phyloP scores from a whole-genome alignment of 495 filamentous ascomycete species.

The Neurospora cerealis region DNA sequence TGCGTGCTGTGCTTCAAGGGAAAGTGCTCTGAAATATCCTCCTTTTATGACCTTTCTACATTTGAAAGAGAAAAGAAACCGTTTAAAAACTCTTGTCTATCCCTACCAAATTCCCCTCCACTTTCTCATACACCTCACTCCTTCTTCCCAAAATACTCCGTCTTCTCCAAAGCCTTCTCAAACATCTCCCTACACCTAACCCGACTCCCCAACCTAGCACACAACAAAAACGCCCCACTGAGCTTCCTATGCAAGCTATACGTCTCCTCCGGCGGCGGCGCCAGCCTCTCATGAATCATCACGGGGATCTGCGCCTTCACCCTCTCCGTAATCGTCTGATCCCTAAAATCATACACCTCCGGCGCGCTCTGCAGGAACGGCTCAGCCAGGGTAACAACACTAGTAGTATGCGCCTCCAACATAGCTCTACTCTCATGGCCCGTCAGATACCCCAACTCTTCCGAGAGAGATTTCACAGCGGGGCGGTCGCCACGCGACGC shows the following conservation, averaged over 20 bases:
- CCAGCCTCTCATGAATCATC: constrained; percentile 81
- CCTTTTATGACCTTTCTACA: too few relatives aligned
- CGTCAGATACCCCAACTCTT: constrained; percentile 82
- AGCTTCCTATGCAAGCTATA: constrained; percentile 93
- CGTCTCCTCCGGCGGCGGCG: constrained; percentile 94
- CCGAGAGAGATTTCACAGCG: constrained; percentile 56
- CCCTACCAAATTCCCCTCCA: not conserved
- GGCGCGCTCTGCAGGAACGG: constrained; percentile 70
- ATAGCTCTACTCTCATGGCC: constrained; percentile 74
- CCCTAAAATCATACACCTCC: constrained; percentile 79
- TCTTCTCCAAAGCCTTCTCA: constrained; percentile 48
- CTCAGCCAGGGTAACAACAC: constrained; percentile 80
- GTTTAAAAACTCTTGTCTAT: not conserved
- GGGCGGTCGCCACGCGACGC: constrained; percentile 59
- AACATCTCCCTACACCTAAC: constrained; percentile 80
- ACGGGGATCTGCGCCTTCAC: constrained; percentile 78
- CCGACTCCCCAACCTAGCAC: constrained; percentile 72
- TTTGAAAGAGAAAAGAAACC: not conserved
- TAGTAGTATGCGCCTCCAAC: constrained; percentile 76
- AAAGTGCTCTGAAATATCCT: too few relatives aligned
- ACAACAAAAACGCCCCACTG: constrained; percentile 90
- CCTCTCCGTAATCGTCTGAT: constrained; percentile 92
- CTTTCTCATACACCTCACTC: constrained; percentile 3
- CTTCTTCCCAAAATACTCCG: constrained; percentile 14
- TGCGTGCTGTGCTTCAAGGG: too few relatives aligned